Evolutionary conservation across 345 rosid species (phyloP).

Genomic region (Eucalyptus albens): DNA sequence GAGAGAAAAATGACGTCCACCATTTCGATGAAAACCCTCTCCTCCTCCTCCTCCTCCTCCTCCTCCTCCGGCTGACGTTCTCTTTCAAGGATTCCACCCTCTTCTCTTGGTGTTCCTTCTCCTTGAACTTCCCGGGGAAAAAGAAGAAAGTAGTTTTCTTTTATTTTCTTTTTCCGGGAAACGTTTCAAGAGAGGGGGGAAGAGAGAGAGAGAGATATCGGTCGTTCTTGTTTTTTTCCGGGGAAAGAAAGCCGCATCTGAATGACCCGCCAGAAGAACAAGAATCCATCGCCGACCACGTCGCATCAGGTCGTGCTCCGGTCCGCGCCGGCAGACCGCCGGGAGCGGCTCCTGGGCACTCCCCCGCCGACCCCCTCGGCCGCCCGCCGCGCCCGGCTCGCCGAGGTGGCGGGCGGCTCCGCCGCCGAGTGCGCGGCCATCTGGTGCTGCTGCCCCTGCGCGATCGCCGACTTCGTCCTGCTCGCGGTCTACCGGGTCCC

Average conservation of each 20-base stretch:
- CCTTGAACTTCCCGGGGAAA: not conserved
- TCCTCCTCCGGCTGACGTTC: not conserved
- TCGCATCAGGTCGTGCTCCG: not conserved
- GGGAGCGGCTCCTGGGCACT: not conserved
- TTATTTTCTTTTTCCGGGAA: not conserved
- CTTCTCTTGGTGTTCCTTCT: not conserved
- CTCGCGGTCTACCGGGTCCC: slow-evolving; percentile 24
- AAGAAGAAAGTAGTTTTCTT: not conserved
- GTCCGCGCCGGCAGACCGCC: not conserved
- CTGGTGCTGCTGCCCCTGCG: slow-evolving; percentile 36
- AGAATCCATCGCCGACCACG: not conserved
- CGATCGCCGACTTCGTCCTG: slow-evolving; percentile 11
- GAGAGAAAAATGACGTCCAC: not conserved
- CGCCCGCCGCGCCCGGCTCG: not conserved
- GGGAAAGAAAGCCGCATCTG: not conserved
- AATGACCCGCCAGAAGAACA: not conserved
- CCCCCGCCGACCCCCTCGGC: not conserved
- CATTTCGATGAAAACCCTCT: not conserved
- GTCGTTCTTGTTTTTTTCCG: not conserved
- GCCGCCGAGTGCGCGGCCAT: slow-evolving; percentile 35
- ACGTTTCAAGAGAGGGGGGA: not conserved
- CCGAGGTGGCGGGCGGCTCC: slow-evolving; percentile 24
- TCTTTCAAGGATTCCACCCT: not conserved
- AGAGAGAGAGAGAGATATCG: not conserved
- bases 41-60: not conserved